A percentile compares a stretch with the other conserved stretches of the same genome.
Evolutionary conservation across 768 basidiomycete genomes (phyloP).

Genomic region (Cantharellus cinnabarinus): DNA sequence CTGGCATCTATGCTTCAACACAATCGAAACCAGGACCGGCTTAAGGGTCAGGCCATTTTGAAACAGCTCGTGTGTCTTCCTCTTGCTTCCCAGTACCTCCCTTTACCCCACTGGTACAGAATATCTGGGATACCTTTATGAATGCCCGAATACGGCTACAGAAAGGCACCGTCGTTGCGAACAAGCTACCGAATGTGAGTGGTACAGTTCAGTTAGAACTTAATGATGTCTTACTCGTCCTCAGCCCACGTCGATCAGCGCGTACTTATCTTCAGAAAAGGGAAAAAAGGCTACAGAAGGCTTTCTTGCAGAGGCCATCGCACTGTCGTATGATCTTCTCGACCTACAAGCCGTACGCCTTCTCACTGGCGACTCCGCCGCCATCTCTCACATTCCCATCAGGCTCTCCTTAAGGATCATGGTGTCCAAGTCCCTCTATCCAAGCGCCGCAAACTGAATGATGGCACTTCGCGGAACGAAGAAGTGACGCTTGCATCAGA

Average conservation of each 20-base stretch:
- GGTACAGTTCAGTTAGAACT: neutral
- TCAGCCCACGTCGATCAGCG: constrained; percentile 18
- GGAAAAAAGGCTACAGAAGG: constrained; percentile 24
- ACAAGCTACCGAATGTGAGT: constrained; percentile 44
- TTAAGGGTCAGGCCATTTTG: constrained; percentile 68
- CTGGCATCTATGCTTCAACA: constrained; percentile 33
- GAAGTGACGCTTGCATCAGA: constrained; percentile 26
- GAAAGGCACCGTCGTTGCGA: constrained; percentile 47
- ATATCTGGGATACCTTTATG: constrained; percentile 67
- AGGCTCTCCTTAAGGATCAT: neutral
- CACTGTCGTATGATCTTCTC: constrained; percentile 45
- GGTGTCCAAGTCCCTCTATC: constrained; percentile 16
- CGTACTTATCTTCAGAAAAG: constrained; percentile 19
- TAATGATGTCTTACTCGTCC: constrained; percentile 15
- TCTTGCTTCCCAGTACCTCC: constrained; percentile 1
- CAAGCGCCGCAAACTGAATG: constrained; percentile 18
- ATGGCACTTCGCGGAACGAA: constrained; percentile 32
- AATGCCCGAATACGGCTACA: constrained; percentile 86
- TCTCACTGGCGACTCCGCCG: neutral
- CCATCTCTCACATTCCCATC: neutral
- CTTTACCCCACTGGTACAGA: constrained; percentile 22
- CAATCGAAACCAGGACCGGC: constrained; percentile 45
- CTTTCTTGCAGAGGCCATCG: constrained; percentile 39
- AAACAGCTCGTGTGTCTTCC: constrained; percentile 51
- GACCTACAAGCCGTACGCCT: constrained; percentile 41